A percentile compares a stretch with the other conserved stretches of the same genome.
phyloP scores from a whole-genome alignment of 306 rosid species.

The Quercus mongolica region DNA sequence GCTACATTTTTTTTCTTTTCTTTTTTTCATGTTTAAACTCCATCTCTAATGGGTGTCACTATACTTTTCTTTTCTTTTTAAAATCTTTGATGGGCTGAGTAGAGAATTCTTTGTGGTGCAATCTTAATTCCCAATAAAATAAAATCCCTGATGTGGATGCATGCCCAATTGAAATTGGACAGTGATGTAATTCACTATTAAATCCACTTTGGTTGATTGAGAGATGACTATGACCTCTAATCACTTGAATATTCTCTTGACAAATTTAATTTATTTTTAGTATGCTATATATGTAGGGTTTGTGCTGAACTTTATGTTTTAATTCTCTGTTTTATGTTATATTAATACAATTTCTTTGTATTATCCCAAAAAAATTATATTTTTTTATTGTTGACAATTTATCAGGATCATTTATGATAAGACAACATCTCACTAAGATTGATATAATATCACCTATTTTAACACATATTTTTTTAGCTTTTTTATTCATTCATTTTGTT shows the following conservation, averaged over 20 bases:
- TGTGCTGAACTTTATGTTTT: too few relatives aligned
- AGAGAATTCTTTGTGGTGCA: neutral
- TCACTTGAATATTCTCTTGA: neutral
- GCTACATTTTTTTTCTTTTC: neutral
- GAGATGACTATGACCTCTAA: neutral
- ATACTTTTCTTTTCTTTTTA: neutral
- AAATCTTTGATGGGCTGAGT: neutral
- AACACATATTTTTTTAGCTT: too few relatives aligned
- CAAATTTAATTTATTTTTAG: neutral
- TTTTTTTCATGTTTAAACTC: neutral
- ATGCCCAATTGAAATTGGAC: constrained; percentile 1
- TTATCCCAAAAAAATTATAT: too few relatives aligned
- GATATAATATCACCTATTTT: too few relatives aligned
- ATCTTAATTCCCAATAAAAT: neutral
- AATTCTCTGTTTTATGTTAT: too few relatives aligned
- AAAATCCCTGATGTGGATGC: neutral
- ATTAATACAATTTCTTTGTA: too few relatives aligned
- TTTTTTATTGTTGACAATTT: neutral
- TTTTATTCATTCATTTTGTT: too few relatives aligned
- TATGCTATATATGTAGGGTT: too few relatives aligned
- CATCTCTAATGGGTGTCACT: neutral
- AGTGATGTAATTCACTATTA: neutral
- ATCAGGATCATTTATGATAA: too few relatives aligned
- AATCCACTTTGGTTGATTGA: neutral
- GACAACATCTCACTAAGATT: too few relatives aligned